Base-by-base conservation (phyloP, 2,329 filamentous ascomycete species). In the Cercospora sesami region DNA sequence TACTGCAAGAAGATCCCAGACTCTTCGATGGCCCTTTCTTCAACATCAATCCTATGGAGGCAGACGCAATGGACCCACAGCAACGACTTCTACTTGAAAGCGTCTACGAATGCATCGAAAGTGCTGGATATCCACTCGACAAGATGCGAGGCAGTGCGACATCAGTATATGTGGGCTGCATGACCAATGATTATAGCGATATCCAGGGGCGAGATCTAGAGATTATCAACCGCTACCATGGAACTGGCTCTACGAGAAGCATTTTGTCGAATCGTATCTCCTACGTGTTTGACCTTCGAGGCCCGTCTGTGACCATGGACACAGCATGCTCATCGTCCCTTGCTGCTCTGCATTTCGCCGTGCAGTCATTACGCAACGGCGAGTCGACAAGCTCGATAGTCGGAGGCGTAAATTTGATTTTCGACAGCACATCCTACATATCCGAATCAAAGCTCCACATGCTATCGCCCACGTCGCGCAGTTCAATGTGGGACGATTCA, bases 241-340 rank as follows among this genome's bases (percentile, higher is more conserved):
- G 71, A 30, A 73, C 71, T 1, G 75, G 75, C 2, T 61, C 64
- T 21, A 70, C 69, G n/a, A 51, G 57, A 1, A 68, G 66, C 39
- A 73, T 75, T 39, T 55, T 73, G 31, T 73, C 71, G 2, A 75
- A 74, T 45, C 63, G 74, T 9, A 69, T 76, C 36, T 69, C 64
- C n/a, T 74, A 73, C 59, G 72, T 73, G 31, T 73, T 71, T 58
- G 72, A 75, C 45, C 61, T 71, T 23, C 64, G 68, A 8, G 74
- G 74, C 3, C 71, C 73, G 8, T 73, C 71, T 30, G 58, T 76
- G 10, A 73, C 71, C 12, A 53, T 75, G n/a, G 81, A 84, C 57
- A 84, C 83, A 0, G 83, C 82, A 1, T 85, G 83, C 67, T 83
- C 82, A 1, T 80, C 80, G 0, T 80, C 78, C 57, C 70, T 84